Percentiles rank a stretch among this genome's conserved stretches.
phyloP scores from a whole-genome alignment of 2,329 filamentous ascomycete species.

The Xylariomycetidae sp. region DNA sequence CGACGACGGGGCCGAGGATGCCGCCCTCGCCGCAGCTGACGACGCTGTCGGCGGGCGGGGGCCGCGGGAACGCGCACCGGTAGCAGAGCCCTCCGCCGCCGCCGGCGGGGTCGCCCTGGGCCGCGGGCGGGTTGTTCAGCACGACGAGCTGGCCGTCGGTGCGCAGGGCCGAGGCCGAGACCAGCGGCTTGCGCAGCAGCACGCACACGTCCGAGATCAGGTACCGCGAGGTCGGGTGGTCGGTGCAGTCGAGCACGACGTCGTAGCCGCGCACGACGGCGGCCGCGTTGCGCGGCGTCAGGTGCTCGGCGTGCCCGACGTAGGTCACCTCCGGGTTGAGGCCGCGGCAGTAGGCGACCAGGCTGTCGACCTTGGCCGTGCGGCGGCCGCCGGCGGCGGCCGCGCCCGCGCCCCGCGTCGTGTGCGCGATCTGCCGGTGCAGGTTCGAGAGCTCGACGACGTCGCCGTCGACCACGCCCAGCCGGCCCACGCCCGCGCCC shows the following conservation, averaged over 20 bases:
- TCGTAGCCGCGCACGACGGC: conserved; percentile 68
- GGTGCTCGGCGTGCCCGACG: conserved; percentile 55
- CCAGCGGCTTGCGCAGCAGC: conserved; percentile 69
- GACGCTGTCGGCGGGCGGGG: conserved; percentile 78
- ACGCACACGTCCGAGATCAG: conserved; percentile 89
- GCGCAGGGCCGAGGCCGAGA: conserved; percentile 85
- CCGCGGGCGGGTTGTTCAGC: conserved; percentile 71
- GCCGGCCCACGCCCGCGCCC: conserved; percentile 76
- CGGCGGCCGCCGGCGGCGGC: conserved; percentile 81
- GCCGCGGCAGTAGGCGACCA: conserved; percentile 48
- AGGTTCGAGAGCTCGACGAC: conserved; percentile 84
- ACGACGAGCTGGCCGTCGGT: conserved; percentile 88
- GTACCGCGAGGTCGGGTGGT: conserved; percentile 87
- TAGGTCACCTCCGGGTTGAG: conserved; percentile 71
- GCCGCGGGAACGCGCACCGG: conserved; percentile 83
- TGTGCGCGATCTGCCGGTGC: conserved; percentile 85
- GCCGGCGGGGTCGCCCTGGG: conserved; percentile 43
- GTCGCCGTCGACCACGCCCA: conserved; percentile 87
- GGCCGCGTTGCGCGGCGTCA: conserved; percentile 65
- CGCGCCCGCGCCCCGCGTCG: conserved; percentile 63
- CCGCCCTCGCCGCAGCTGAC: conserved; percentile 89
- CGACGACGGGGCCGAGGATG: conserved; percentile 87
- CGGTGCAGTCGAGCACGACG: conserved; percentile 88
- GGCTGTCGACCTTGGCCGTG: conserved; percentile 78
- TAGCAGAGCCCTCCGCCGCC: conserved; percentile 75